These are phyloP conservation scores for Mucor racemosus DNA, from an alignment of 371 early-diverging fungal species.

Conservation along the genomic window DNA sequence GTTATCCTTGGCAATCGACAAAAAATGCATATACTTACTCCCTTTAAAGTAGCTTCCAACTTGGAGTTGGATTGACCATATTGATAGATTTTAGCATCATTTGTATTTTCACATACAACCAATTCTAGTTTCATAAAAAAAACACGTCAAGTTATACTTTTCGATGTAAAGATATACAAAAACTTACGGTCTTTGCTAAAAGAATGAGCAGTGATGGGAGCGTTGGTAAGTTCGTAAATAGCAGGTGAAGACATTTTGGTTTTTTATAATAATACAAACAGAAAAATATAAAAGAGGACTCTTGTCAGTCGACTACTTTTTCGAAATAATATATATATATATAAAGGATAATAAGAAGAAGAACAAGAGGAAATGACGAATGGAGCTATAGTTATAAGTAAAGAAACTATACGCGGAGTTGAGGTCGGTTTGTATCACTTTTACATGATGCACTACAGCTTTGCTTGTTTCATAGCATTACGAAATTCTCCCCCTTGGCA, in stretches of 20 bases:
- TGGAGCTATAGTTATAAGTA: too few species aligned
- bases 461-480: too few species aligned
- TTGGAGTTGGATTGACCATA: constrained; percentile 66
- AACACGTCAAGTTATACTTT: too few species aligned
- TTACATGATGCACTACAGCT: too few species aligned
- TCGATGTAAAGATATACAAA: neutral
- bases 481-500: too few species aligned
- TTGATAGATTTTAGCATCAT: constrained; percentile 88
- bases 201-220: constrained; percentile 90
- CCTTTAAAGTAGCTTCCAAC: constrained; percentile 72
- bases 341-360: neutral
- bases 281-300: constrained; percentile 42
- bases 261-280: constrained; percentile 10
- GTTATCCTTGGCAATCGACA: neutral
- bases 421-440: too few species aligned
- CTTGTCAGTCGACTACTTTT: constrained; percentile 52
- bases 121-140: constrained; percentile 67
- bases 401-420: too few species aligned
- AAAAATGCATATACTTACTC: constrained; percentile 48
- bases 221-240: constrained; percentile 64
- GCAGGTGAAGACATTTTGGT: constrained; percentile 63
- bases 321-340: too few species aligned
- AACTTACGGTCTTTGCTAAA: constrained; percentile 84
- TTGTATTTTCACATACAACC: constrained; percentile 88
- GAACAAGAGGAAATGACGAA: too few species aligned